Percentiles rank a stretch among this genome's conserved stretches.
phyloP scores from a whole-genome alignment of 2,329 filamentous ascomycete genomes.

The Fusarium ambrosium region DNA sequence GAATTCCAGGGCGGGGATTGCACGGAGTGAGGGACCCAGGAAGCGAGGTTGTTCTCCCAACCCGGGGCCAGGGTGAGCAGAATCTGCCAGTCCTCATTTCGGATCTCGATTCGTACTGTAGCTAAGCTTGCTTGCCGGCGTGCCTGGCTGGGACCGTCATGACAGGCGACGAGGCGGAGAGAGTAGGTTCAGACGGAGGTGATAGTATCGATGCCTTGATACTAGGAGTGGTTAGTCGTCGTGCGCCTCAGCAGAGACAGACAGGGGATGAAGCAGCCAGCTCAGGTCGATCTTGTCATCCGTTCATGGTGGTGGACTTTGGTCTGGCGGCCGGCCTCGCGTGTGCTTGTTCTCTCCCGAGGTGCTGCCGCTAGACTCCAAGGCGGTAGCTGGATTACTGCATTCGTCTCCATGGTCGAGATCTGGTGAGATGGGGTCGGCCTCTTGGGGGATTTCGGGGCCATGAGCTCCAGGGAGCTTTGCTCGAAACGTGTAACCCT shows the following conservation, averaged over 20 bases:
- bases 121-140: constrained; percentile 2
- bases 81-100: constrained; percentile 23
- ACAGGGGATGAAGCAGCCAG: constrained; percentile 20
- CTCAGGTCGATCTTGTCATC: constrained; percentile 10
- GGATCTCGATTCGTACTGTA: constrained; percentile 32
- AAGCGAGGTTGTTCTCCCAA: constrained; percentile 15
- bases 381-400: constrained; percentile 22
- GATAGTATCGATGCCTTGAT: constrained; percentile 22
- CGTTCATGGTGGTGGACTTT: background rate
- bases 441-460: constrained; percentile 20
- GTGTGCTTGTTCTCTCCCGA: constrained; percentile 29
- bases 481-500: constrained; percentile 44
- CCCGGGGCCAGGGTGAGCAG: constrained; percentile 21
- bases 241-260: constrained; percentile 21
- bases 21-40: constrained; percentile 11
- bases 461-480: constrained; percentile 34
- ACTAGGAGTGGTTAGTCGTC: constrained; percentile 24
- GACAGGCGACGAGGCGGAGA: constrained; percentile 4
- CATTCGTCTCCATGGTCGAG: constrained; percentile 26
- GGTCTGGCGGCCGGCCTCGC: background rate
- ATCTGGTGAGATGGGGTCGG: constrained; percentile 25
- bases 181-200: constrained; percentile 7
- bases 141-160: constrained; percentile 9
- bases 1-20: constrained; percentile 34
- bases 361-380: constrained; percentile 22